A percentile compares a stretch with the other conserved stretches of the same genome.
Conservation (phyloP, 345 rosid species). For the Gossypium anomalum region DNA sequence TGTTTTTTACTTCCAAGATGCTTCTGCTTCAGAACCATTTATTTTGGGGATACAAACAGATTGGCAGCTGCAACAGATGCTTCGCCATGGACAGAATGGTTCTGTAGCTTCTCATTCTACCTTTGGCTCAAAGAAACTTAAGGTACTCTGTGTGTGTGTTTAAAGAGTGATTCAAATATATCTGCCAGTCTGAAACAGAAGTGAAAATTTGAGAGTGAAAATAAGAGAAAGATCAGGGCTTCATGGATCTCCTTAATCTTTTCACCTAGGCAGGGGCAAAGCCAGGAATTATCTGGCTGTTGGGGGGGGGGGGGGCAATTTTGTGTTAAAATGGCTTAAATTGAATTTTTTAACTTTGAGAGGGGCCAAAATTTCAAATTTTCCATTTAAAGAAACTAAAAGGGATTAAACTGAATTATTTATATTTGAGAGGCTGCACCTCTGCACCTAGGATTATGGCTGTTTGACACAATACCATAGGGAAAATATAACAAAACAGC, state of each 20-base stretch:
- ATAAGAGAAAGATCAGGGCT: conserved; percentile 5
- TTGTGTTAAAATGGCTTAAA: no score
- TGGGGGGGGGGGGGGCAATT: no score
- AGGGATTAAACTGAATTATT: no score
- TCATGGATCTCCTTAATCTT: not conserved
- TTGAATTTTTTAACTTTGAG: no score
- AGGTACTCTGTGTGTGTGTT: conserved; percentile 26
- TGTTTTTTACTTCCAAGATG: conserved; percentile 47
- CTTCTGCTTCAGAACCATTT: conserved; percentile 32
- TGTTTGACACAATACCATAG: not conserved
- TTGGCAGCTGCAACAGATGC: conserved; percentile 59
- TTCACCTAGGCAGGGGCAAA: no score
- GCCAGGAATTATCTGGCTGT: no score
- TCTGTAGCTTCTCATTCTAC: conserved; percentile 41
- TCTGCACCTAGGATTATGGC: not conserved
- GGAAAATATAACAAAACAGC: not conserved
- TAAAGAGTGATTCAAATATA: not conserved
- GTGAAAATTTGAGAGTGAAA: not conserved
- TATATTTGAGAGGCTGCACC: no score
- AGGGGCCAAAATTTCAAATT: no score
- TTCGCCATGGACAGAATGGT: conserved; percentile 42
- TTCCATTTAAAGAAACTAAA: no score
- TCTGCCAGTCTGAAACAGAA: conserved; percentile 2
- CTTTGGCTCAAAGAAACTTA: conserved; percentile 49
- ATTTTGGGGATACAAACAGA: conserved; percentile 53